Percentiles rank a stretch among this genome's conserved stretches.
Evolutionary conservation across 1,139 yeast species (phyloP).

Genomic region (Yamadazyma blattariae): DNA sequence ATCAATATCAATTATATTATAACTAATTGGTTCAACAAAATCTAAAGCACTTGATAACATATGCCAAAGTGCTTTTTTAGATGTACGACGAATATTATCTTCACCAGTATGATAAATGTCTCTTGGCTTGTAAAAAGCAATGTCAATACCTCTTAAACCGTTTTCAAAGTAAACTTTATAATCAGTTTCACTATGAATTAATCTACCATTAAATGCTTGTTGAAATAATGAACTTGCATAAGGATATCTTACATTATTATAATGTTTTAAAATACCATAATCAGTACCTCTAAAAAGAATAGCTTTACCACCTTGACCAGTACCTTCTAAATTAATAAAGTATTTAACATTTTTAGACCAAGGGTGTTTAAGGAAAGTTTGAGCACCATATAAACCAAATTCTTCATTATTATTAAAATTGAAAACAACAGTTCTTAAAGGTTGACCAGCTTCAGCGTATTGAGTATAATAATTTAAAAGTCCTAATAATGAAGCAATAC

Average conservation of each 20-base stretch:
- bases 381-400: constrained; percentile 84
- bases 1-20: constrained; percentile 39
- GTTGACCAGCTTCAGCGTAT: constrained; percentile 36
- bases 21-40: constrained; percentile 40
- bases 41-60: constrained; percentile 75
- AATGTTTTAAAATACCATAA: constrained; percentile 52
- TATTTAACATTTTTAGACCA: constrained; percentile 65
- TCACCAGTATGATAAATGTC: constrained; percentile 76
- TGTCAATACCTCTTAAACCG: constrained; percentile 73
- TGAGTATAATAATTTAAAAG: constrained; percentile 50
- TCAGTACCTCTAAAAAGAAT: constrained; percentile 83
- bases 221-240: constrained; percentile 79
- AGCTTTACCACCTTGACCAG: constrained; percentile 92
- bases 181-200: constrained; percentile 81
- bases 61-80: constrained; percentile 72
- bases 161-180: constrained; percentile 64
- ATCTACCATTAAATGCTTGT: constrained; percentile 74
- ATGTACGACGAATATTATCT: constrained; percentile 66
- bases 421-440: constrained; percentile 70
- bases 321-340: constrained; percentile 89
- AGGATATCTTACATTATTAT: constrained; percentile 57
- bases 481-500: constrained; percentile 81
- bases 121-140: constrained; percentile 60
- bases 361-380: constrained; percentile 68
- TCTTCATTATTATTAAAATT: constrained; percentile 92